Conservation (phyloP, 2,329 filamentous ascomycete genomes). For the Immersiporthe knoxdaviesiana region DNA sequence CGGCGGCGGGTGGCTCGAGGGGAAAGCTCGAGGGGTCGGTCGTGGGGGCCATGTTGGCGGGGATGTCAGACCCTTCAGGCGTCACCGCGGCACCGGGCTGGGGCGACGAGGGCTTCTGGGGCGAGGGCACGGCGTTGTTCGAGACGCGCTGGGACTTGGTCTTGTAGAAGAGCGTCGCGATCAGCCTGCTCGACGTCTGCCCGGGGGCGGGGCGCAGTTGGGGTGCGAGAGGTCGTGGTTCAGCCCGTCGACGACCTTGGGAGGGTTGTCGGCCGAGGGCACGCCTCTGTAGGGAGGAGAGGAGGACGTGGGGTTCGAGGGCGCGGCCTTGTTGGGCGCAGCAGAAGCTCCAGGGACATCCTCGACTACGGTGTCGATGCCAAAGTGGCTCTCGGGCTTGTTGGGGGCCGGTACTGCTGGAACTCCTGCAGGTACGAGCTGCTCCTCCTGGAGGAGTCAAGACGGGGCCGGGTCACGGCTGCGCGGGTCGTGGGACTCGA, state of each 20-base stretch:
- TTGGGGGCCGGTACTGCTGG: conserved; percentile 64
- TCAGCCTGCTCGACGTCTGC: conserved; percentile 52
- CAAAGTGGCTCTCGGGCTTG: conserved; percentile 59
- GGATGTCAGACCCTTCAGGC: conserved; percentile 44
- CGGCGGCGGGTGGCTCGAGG: conserved; percentile 59
- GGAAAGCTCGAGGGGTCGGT: conserved; percentile 62
- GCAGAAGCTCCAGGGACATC: conserved; percentile 48
- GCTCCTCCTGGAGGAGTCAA: conserved; percentile 57
- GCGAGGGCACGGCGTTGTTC: conserved; percentile 42
- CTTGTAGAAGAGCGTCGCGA: conserved; percentile 69
- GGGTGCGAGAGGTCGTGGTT: conserved; percentile 66
- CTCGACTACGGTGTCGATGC: conserved; percentile 68
- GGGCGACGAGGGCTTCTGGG: conserved; percentile 39
- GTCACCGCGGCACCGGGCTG: conserved; percentile 37
- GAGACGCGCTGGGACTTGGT: conserved; percentile 39
- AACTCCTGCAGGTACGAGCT: conserved; percentile 66
- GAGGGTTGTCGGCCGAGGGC: conserved; percentile 61
- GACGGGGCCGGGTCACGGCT: conserved; percentile 49
- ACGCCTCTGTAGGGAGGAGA: conserved; percentile 60
- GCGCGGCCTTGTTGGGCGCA: conserved; percentile 33
- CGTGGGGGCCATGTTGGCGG: conserved; percentile 62
- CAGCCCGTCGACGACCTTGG: conserved; percentile 64
- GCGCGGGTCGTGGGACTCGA: conserved; percentile 36
- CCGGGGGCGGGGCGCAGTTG: conserved; percentile 62
- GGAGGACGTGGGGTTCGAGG: conserved; percentile 33